These are phyloP conservation scores for Penicillium sp. DNA, from an alignment of 2,329 filamentous ascomycete genomes.

Conservation along the genomic window DNA sequence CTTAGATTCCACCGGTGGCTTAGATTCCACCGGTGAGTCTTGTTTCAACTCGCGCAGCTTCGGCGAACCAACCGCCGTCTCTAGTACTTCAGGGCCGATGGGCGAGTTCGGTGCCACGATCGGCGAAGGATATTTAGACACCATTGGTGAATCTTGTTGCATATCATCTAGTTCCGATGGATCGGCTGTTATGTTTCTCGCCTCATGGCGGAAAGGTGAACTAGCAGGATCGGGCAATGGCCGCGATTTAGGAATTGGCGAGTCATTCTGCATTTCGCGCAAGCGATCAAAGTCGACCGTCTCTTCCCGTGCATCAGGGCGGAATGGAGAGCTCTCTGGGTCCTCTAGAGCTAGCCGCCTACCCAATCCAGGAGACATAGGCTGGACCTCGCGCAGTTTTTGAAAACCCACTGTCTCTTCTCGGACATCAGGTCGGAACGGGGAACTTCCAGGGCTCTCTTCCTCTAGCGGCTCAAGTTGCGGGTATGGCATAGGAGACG, in stretches of 20 bases:
- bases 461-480: constrained; percentile 5
- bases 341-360: constrained; percentile 16
- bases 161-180: constrained; percentile 11
- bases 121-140: background rate
- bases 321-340: constrained; percentile 40
- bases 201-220: constrained; percentile 37
- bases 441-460: constrained; percentile 34
- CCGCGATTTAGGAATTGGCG: constrained; percentile 13
- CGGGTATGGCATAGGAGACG: constrained; percentile 11
- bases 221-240: constrained; percentile 25
- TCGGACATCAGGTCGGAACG: constrained; percentile 32
- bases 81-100: constrained; percentile 28
- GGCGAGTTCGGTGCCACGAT: constrained; percentile 33
- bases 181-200: constrained; percentile 29
- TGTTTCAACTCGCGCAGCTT: constrained; percentile 9
- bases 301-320: constrained; percentile 29
- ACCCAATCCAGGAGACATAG: constrained; percentile 17
- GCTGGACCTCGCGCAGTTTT: constrained; percentile 19
- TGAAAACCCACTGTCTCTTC: constrained; percentile 34
- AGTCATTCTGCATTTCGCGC: constrained; percentile 12
- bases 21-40: background rate
- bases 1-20: background rate
- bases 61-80: constrained; percentile 27
- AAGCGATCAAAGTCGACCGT: constrained; percentile 31
- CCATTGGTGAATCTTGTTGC: background rate